phyloP scores from a whole-genome alignment of 768 basidiomycete species.

The Mycena haematopus region DNA sequence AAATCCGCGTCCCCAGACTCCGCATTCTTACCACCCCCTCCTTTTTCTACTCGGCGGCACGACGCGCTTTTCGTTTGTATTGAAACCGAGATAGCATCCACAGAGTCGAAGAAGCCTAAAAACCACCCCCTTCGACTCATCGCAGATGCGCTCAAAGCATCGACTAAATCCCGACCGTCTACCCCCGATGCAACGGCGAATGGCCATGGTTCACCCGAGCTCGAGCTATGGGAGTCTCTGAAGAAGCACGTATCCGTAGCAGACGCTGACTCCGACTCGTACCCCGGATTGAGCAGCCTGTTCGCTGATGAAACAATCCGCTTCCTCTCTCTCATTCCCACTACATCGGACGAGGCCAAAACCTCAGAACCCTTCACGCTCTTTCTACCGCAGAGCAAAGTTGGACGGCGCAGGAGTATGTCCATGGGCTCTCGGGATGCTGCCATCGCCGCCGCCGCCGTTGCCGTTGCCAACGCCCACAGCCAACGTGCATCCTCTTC shows the following conservation, averaged over 20 bases:
- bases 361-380: conserved; percentile 41
- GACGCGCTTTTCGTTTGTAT: conserved; percentile 74
- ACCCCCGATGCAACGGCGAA: conserved; percentile 3
- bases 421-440: conserved; percentile 32
- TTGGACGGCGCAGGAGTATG: conserved; percentile 27
- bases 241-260: conserved; percentile 43
- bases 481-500: conserved; percentile 40
- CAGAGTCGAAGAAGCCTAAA: conserved; percentile 41
- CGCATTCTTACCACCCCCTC: conserved; percentile 64
- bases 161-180: conserved; percentile 12
- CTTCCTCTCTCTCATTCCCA: conserved; percentile 57
- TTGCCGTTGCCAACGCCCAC: conserved; percentile 32
- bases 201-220: conserved; percentile 24
- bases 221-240: conserved; percentile 61
- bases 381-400: conserved; percentile 33
- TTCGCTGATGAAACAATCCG: conserved; percentile 75
- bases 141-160: conserved; percentile 62
- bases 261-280: conserved; percentile 45
- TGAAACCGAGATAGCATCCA: conserved; percentile 55
- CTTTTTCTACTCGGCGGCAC: conserved; percentile 68
- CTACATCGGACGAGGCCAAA: conserved; percentile 40
- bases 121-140: conserved; percentile 67
- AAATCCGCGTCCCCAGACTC: conserved; percentile 41
- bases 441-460: conserved; percentile 22
- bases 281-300: conserved; percentile 54